Base-by-base conservation (phyloP, 495 filamentous ascomycete species). In the Trypethelium eluteriae region DNA sequence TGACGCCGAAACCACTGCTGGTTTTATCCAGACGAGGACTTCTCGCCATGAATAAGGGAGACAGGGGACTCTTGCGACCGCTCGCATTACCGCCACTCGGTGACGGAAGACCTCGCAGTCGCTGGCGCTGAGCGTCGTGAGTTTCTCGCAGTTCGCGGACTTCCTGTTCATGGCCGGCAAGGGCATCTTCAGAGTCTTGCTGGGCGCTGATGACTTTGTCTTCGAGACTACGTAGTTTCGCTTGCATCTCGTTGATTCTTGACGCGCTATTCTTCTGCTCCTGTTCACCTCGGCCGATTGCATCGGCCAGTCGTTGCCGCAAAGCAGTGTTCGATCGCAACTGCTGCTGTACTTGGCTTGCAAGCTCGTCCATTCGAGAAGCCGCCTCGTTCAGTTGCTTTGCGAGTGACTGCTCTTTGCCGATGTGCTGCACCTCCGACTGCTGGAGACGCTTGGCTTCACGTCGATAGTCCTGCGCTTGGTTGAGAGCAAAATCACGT, bases 81-180 rank as follows among this genome's bases (percentile, higher is more conserved):
- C 81, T 14, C 73, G 67, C 12, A 75, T 75, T 14, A 79, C 78
- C 50, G 77, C 66, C 66, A 64, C 64, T 63, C 67, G 66, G 70
- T 14, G 71, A 74, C 39, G 41, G 53, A 3, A 36, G 5, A 36
- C 53, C 53, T 34, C 66, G 39, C 62, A 94, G 81, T 14, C 93
- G 88, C 69, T 85, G 85, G 34, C 97, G 83, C 74, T 96, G 89
- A 2, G 80, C 79, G 75, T 82, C 90, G 72, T 95, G 90, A 68
- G 82, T 88, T 62, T 95, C 92, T 68, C 88, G 85, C 53, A 98
- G 75, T 25, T 80, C 76, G 7, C 83, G 79, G 41, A 96, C 81
- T 74, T 97, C 91, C 38, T 96, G 92, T 76, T 98, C 94, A 73
- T 96, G 90, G 62, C 84, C 84, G 61, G 83, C 71, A 71, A 97